A percentile compares a stretch with the other conserved stretches of the same genome.
phyloP scores from a whole-genome alignment of 108 stramenopile genomes.

The Aurantiochytrium sp. region DNA sequence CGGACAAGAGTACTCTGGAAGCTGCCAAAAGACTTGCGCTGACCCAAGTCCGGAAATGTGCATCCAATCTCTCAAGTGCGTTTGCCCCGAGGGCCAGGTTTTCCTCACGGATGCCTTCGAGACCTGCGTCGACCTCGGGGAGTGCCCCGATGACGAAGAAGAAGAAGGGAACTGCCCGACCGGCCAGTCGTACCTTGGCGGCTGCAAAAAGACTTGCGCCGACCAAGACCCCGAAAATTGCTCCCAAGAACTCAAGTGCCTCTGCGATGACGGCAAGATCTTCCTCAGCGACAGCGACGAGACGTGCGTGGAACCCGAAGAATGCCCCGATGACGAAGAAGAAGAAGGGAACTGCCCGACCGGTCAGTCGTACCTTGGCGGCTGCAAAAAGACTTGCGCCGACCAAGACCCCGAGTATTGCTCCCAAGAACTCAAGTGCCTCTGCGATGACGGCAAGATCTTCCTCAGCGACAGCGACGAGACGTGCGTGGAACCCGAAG shows the following conservation, averaged over 20 bases:
- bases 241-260: background rate
- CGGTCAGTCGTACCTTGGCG: background rate
- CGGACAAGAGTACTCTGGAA: background rate
- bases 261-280: background rate
- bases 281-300: too few species aligned
- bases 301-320: too few species aligned
- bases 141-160: too few species aligned
- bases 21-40: background rate
- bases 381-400: background rate
- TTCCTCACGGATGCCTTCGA: too few species aligned
- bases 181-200: too few species aligned
- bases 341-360: too few species aligned
- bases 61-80: too few species aligned
- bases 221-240: background rate
- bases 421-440: background rate
- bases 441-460: background rate
- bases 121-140: too few species aligned
- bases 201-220: background rate
- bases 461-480: background rate
- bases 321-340: too few species aligned
- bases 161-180: too few species aligned
- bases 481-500: background rate
- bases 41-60: too few species aligned
- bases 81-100: too few species aligned
- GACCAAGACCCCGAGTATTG: background rate